phyloP scores from a whole-genome alignment of 1,139 yeast genomes.

The Hyphopichia burtonii region DNA sequence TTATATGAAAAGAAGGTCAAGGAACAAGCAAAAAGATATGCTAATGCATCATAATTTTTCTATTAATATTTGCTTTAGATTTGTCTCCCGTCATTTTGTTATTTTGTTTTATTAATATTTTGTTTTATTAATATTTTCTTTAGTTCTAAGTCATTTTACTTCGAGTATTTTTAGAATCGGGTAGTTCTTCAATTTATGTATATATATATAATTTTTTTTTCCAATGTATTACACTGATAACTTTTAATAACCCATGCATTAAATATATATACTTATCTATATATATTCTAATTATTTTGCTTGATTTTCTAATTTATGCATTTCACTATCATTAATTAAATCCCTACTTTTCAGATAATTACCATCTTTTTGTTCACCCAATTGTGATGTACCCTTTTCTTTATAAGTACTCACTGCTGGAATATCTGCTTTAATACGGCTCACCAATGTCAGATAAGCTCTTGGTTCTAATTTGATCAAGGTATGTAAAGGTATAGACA shows the following conservation, averaged over 20 bases:
- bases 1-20: conserved; percentile 73
- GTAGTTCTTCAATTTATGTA: not conserved
- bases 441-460: conserved; percentile 86
- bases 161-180: not conserved
- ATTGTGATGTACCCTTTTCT: conserved; percentile 84
- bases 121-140: not conserved
- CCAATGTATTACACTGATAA: not conserved
- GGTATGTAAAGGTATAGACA: conserved; percentile 96
- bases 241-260: not conserved
- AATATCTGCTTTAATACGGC: conserved; percentile 88
- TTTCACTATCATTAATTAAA: conserved; percentile 32
- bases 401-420: conserved; percentile 98
- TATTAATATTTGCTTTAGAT: not conserved
- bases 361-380: conserved; percentile 53
- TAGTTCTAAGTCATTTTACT: not conserved
- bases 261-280: not conserved
- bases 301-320: conserved; percentile 2
- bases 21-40: conserved; percentile 79
- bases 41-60: conserved; percentile 10
- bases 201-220: too few species aligned
- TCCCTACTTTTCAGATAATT: conserved; percentile 39
- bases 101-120: not conserved
- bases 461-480: conserved; percentile 90
- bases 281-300: not conserved
- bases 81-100: not conserved